Evolutionary conservation across 2,329 filamentous ascomycete genomes (phyloP).

Genomic region (Onygenales sp.): DNA sequence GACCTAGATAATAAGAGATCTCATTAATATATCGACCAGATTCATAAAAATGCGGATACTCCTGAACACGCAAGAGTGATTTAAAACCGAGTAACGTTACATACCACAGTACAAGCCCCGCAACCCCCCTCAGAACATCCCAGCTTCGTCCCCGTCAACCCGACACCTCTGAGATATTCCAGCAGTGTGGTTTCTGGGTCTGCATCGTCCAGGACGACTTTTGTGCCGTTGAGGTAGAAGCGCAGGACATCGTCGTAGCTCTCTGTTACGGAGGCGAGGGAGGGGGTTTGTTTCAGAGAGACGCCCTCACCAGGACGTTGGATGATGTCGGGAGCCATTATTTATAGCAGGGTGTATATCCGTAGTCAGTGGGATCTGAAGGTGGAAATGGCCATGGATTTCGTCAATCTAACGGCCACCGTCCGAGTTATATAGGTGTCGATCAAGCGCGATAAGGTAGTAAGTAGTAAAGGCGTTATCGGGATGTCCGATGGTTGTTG

Average conservation of each 20-base stretch:
- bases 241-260: slow-evolving; percentile 77
- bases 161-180: slow-evolving; percentile 87
- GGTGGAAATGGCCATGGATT: not conserved
- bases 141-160: slow-evolving; percentile 89
- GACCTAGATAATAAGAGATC: slow-evolving; percentile 38
- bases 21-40: not conserved
- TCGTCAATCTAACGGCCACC: not conserved
- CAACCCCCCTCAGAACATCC: slow-evolving; percentile 96
- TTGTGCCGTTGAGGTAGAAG: slow-evolving; percentile 93
- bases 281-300: slow-evolving; percentile 10
- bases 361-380: not conserved
- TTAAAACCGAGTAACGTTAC: slow-evolving; percentile 14
- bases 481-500: no score
- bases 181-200: slow-evolving; percentile 88
- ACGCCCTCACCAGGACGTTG: not conserved
- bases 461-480: no score
- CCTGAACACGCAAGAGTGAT: not conserved
- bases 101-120: slow-evolving; percentile 83
- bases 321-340: not conserved
- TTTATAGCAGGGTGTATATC: not conserved
- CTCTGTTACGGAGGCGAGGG: slow-evolving; percentile 57
- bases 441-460: no score
- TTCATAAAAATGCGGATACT: not conserved
- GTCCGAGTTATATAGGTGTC: no score
- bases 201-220: slow-evolving; percentile 71